These are phyloP conservation scores for Aphanomyces astaci DNA, from an alignment of 352 stramenopile species.

Conservation along the genomic window DNA sequence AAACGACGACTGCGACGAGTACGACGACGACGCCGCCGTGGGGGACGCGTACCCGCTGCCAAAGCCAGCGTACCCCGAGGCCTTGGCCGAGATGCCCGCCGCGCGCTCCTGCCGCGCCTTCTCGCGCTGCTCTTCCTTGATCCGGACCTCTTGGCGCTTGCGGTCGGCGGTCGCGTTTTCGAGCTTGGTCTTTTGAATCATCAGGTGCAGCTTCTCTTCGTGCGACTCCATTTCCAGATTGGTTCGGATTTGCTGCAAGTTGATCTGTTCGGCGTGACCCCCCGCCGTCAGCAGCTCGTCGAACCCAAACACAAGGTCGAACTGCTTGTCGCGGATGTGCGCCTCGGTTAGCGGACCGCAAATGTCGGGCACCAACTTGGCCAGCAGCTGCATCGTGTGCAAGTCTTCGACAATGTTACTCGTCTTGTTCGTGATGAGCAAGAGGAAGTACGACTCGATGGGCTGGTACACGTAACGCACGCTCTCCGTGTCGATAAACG, in stretches of 20 bases:
- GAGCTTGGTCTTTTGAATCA: constrained; percentile 96
- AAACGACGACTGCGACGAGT: constrained; percentile 28
- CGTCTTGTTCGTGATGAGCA: constrained; percentile 99
- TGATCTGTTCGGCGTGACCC: constrained; percentile 95
- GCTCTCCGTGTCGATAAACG: constrained; percentile 98
- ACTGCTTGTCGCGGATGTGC: constrained; percentile 93
- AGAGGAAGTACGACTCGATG: constrained; percentile 96
- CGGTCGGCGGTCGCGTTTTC: constrained; percentile 84
- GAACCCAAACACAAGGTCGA: constrained; percentile 99
- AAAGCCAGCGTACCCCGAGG: constrained; percentile 36
- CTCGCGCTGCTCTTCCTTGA: constrained; percentile 84
- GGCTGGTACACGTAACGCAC: constrained; percentile 99
- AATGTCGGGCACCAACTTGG: constrained; percentile 96
- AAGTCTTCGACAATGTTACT: constrained; percentile 99
- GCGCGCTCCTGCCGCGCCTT: constrained; percentile 66
- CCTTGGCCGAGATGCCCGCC: constrained; percentile 50
- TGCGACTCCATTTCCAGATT: constrained; percentile 99
- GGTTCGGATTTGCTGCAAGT: constrained; percentile 88
- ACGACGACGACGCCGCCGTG: constrained; percentile 26
- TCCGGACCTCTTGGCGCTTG: constrained; percentile 80
- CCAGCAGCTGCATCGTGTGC: constrained; percentile 95
- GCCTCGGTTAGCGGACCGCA: constrained; percentile 90
- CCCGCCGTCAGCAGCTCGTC: constrained; percentile 97
- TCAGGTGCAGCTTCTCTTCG: constrained; percentile 98
- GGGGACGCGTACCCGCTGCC: constrained; percentile 41